Percentiles rank a stretch among this genome's conserved stretches.
Evolutionary conservation across 352 stramenopile genomes (phyloP).

Genomic region (Phytophthora ohioensis): DNA sequence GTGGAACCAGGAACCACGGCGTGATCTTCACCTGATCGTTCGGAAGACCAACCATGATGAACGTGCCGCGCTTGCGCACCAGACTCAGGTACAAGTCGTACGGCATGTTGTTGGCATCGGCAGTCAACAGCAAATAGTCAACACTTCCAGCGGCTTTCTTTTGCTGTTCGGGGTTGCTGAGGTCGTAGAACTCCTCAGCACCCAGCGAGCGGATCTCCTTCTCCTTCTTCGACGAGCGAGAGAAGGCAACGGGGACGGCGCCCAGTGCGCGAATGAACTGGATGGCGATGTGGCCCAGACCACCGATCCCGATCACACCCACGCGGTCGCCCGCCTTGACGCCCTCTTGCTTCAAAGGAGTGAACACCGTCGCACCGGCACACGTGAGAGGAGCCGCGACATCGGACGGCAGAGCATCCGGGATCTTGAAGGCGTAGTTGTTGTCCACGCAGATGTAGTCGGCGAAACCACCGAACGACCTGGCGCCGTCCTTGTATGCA

Average conservation of each 20-base stretch:
- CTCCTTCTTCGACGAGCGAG: constrained; percentile 25
- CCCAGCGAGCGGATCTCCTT: constrained; percentile 23
- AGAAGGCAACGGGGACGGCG: constrained; percentile 23
- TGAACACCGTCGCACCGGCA: too few relatives aligned
- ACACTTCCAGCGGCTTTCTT: constrained; percentile 37
- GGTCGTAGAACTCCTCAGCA: constrained; percentile 26
- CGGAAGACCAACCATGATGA: constrained; percentile 63
- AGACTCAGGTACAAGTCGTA: constrained; percentile 58
- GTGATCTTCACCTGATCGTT: constrained; percentile 64
- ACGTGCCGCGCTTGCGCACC: constrained; percentile 48
- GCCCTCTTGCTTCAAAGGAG: too few relatives aligned
- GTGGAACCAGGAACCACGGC: constrained; percentile 22
- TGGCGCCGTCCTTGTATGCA: too few relatives aligned
- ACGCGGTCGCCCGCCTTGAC: too few relatives aligned
- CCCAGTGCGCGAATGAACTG: constrained; percentile 7
- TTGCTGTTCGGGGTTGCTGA: constrained; percentile 27
- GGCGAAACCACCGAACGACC: too few relatives aligned
- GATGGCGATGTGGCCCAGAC: too few relatives aligned
- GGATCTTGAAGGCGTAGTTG: too few relatives aligned
- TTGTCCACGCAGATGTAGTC: too few relatives aligned
- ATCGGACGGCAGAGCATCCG: too few relatives aligned
- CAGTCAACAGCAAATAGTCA: constrained; percentile 77
- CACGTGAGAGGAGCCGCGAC: too few relatives aligned
- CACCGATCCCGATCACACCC: too few relatives aligned
- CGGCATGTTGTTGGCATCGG: constrained; percentile 57